Conservation (phyloP, 192 early-diverging fungal species). For the Linnemannia schmuckeri region DNA sequence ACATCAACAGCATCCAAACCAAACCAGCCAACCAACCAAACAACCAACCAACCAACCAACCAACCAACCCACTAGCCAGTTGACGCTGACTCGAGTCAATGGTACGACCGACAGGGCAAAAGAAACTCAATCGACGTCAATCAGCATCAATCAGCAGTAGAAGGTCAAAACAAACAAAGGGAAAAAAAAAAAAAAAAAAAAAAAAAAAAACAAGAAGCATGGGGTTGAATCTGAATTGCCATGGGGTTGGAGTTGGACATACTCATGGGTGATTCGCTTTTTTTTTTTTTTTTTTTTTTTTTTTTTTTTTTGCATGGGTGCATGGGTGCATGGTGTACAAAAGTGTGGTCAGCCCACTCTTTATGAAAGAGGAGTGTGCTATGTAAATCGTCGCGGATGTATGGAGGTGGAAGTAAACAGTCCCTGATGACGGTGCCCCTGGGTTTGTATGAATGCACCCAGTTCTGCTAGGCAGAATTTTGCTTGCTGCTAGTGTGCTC, state of each 20-base stretch:
- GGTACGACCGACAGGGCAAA: neutral
- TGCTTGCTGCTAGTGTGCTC: too few relatives aligned
- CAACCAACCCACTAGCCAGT: too few relatives aligned
- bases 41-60: too few relatives aligned
- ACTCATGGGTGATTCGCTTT: neutral
- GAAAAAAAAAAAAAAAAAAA: neutral
- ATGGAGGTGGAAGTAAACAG: too few relatives aligned
- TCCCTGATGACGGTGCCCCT: too few relatives aligned
- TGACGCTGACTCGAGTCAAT: too few relatives aligned
- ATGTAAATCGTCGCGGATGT: too few relatives aligned
- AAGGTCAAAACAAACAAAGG: neutral
- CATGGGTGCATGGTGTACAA: neutral
- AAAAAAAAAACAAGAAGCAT: neutral
- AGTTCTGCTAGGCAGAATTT: too few relatives aligned
- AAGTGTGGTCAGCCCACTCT: neutral
- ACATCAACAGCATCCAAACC: neutral
- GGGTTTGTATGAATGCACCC: too few relatives aligned
- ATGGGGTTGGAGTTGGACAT: neutral
- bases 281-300: neutral
- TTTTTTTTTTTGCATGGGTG: neutral
- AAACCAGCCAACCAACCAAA: neutral
- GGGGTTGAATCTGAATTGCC: slow-evolving; percentile 6
- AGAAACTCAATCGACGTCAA: neutral
- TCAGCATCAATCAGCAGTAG: neutral
- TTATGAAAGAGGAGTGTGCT: too few relatives aligned